Base-by-base conservation (phyloP, 2,329 filamentous ascomycete genomes). In the Pyrenophora tritici-repentis region DNA sequence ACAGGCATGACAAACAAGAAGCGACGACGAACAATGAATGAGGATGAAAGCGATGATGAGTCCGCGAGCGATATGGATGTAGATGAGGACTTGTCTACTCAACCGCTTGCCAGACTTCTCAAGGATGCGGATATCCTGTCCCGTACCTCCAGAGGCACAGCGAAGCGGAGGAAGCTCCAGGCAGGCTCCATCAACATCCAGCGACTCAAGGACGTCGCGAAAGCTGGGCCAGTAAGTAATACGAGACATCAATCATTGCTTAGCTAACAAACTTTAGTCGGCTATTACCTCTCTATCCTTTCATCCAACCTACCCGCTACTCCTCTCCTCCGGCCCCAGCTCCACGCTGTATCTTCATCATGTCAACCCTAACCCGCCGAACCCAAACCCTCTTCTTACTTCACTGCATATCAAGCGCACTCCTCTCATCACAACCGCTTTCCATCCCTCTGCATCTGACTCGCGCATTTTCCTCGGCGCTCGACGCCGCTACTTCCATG, bases 121-220 rank as follows among this genome's bases (percentile, higher is more conserved):
- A 89, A 91, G 69, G 86, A 90, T 62, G 85, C 88, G 29, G 83
- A 83, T 47, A 82, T 85, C 31, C 79, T 97, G 41, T 86, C 83
- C 2, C 56, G 59, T 1, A 76, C 78, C 46, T 81, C 75, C 17
- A 78, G 77, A 16, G 75, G 76, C 4, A 65, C 76, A 16, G 72
- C 73, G 16, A 89, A 85, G 73, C 83, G 83, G 69, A 83, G 86
- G 64, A 91, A 88, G 68, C 80, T 97, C 53, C 86, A 90, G 45
- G 89, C 93, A 35, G 93, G 96, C 74, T 87, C 91, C 38, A 81
- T 99, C 61, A 89, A 95, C 71, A 96, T 99, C 56, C 90, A 96
- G 72, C 86, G 91, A 64, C 85, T 90, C 57, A 89, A 92, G 72
- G 91, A 97, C 71, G 88, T 97, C 59, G 84, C 89, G 18, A 86